Base-by-base conservation (phyloP, 768 basidiomycete species). In the Roridomyces roridus region DNA sequence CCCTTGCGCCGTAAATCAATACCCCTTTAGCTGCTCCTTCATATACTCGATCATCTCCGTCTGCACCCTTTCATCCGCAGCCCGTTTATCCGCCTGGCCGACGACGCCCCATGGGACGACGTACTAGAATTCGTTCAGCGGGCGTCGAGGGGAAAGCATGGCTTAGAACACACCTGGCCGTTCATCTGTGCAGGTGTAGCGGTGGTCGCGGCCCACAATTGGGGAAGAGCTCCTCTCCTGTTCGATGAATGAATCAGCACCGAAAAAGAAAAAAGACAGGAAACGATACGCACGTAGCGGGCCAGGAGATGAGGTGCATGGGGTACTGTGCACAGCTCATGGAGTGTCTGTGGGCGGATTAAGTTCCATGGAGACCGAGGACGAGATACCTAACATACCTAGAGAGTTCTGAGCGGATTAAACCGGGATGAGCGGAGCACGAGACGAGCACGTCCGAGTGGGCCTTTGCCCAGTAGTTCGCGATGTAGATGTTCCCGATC, bases 181-280 rank as follows among this genome's bases (percentile, higher is more conserved):
- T 34, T 59, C 23, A 59, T 48, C 20, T 59, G 29, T 24, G n/a
- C 45, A 5, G 51, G 34, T 2, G 18, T 20, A 9, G 51, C 51
- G 11, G 51, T 42, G 23, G 57, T 53, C 18, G 45, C 51, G 29
- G 57, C 51, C 51, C 51, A 59, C 5, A 59, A 46, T 15, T 52
- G 51, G 4, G 57, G 52, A 23, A 31, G 42, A 10, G 51, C 51
- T 5, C 57, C n/a, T n/a, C n/a, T n/a, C n/a, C n/a, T n/a, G n/a
- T 24, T 10, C 5, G 12, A 18, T 11, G 23, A 3, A 20, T n/a
- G n/a, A n/a, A n/a, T n/a, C n/a, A n/a, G n/a, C n/a, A n/a, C n/a
- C n/a, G n/a, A n/a, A n/a, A n/a, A n/a, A n/a, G n/a, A n/a, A n/a
- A n/a, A n/a, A n/a, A n/a, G n/a, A 15, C 15, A 3, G n/a, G n/a